Evolutionary conservation across 139 green algal species (phyloP), one percentile per base, ranked within the genome.

Genomic region (Edaphochlamys debaryana): DNA sequence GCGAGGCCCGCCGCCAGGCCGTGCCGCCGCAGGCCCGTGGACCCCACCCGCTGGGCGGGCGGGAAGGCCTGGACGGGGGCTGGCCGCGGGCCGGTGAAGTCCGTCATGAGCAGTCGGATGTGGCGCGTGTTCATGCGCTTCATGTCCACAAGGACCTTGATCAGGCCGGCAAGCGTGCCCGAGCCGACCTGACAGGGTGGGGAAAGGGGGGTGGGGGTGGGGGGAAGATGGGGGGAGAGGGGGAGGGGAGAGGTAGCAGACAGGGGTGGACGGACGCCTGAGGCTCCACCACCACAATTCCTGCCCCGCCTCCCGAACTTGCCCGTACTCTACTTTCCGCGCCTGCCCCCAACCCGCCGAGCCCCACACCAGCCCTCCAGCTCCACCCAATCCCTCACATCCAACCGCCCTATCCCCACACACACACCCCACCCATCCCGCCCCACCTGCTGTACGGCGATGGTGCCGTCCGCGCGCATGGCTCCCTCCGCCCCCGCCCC

Each of bases 61-160:
- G n/a, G n/a, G n/a, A n/a, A n/a, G n/a, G n/a, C n/a, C n/a, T n/a
- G n/a, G n/a, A n/a, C n/a, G n/a, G n/a, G n/a, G n/a, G n/a, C n/a
- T n/a, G n/a, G n/a, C n/a, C n/a, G n/a, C n/a, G n/a, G n/a, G n/a
- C 45, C 13, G 45, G 11, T 54, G 62, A 41, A 68, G 56, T 9
- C 42, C 37, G 38, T 38, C 19, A 80, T 56, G 13, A 80, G 58
- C 25, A 63, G 23, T 0, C 73, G 56, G 38, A 80, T 58, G 58
- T 80, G 58, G 11, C 58, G 58, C 32, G 73, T 80, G 73, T 58
- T 69, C 73, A 80, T 80, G 23, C 56, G 37, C 58, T 80, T 80
- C 38, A 42, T 13, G 27, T 58, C 32, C 36, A 80, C 73, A 29
- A 80, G 56, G 29, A 80, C 73, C 0, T 41, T 41, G 38, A 80